Evolutionary conservation across 176 grass and related monocot species (phyloP), one percentile per base, ranked within the genome.

Genomic region (Luzula sylvatica): DNA sequence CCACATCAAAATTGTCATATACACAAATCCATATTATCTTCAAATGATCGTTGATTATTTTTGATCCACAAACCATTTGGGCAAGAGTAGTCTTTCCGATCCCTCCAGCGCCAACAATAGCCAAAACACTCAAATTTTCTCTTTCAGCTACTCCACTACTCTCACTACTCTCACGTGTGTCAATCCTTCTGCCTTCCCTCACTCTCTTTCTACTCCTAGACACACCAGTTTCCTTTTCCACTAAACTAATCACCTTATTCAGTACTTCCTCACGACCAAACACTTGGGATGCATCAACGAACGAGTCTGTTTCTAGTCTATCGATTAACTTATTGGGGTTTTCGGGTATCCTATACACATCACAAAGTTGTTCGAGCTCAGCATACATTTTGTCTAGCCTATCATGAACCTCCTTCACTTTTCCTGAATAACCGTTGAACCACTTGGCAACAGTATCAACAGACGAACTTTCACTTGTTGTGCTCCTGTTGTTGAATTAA

Each of bases 61-160:
- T 66, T 77, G 1, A 76, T 82, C 16, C 42, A 55, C 66, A 59
- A 3, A 87, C 46, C 40, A 24, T 77, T 60, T 56, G 51, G 38
- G 70, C 50, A 26, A 81, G 23, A 0, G 82, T 66, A 12, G 76
- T 75, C 27, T 86, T 86, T 42, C 82, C 76, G 1, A 86, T 54
- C 52, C 75, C 76, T 0, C 55, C 82, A 30, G 68, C 38, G 3
- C 82, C 82, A 54, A 86, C 53, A 19, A 86, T 25, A 5, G 82
- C 22, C 58, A 86, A 52, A 20, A 75, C 53, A 26, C 49, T 25
- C 2, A 70, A 3, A 13, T 57, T 48, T 12, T 11, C 0, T 23
- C 26, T 40, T 7, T 55, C 38, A 18, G 15, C 23, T 4, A 23
- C 13, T 11, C 20, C 19, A 3, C n/a, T 22, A 14, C 44, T 20